A percentile compares a stretch with the other conserved stretches of the same genome.
phyloP scores from a whole-genome alignment of 768 basidiomycete species.

The Clavaria fumosa region DNA sequence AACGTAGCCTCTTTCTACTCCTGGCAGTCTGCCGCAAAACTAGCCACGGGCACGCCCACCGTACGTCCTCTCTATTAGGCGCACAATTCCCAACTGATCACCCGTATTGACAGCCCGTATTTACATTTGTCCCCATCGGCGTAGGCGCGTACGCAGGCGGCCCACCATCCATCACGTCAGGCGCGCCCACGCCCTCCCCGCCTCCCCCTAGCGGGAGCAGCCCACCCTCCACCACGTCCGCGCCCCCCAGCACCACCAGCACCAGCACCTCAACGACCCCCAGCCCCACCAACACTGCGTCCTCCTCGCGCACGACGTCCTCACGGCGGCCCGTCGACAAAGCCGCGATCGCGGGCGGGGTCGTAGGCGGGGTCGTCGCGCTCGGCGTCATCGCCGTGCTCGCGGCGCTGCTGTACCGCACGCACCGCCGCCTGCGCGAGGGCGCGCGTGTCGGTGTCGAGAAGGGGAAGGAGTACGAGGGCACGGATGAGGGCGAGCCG shows the following conservation, averaged over 20 bases:
- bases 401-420: constrained; percentile 3
- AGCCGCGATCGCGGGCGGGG: constrained; percentile 8
- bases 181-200: not conserved
- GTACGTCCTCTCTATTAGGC: not conserved
- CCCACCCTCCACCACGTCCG: constrained; percentile 2
- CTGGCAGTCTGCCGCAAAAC: constrained; percentile 7
- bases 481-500: too few relatives aligned
- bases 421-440: constrained; percentile 1
- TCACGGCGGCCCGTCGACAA: too few relatives aligned
- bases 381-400: constrained; percentile 6
- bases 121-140: not conserved
- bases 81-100: too few relatives aligned
- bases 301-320: not conserved
- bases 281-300: not conserved
- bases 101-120: not conserved
- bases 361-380: constrained; percentile 6
- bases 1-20: constrained; percentile 3
- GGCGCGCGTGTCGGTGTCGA: too few relatives aligned
- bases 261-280: not conserved
- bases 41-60: constrained; percentile 20
- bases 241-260: constrained; percentile 3
- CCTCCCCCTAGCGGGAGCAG: constrained; percentile 17
- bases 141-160: not conserved
- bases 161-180: not conserved
- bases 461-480: too few relatives aligned